Evolutionary conservation across 495 filamentous ascomycete species (phyloP).

Genomic region (Xylaria grammica): DNA sequence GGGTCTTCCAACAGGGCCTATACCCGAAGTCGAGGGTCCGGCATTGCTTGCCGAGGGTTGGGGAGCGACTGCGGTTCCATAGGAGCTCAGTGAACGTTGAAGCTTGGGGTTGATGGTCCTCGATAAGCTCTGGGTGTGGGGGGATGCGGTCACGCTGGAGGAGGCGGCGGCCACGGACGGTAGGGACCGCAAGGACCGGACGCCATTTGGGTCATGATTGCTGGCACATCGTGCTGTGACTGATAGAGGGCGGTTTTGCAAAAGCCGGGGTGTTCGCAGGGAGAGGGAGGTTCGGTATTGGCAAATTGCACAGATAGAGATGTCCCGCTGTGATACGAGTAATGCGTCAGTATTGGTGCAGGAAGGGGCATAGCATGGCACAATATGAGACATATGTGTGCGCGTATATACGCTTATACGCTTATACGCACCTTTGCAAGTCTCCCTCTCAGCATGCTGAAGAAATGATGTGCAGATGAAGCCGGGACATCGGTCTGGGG

Average conservation of each 20-base stretch:
- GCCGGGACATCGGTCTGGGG: conserved; percentile 25
- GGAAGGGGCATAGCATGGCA: too few relatives aligned
- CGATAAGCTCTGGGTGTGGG: background rate
- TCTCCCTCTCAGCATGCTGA: conserved; percentile 39
- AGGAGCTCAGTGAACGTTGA: background rate
- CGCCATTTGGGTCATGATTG: background rate
- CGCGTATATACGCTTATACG: background rate
- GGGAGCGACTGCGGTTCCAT: background rate
- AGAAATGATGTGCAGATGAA: conserved; percentile 17
- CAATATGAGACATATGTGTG: background rate
- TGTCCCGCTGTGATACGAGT: conserved; percentile 27
- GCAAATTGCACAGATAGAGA: conserved; percentile 37
- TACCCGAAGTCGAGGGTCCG: background rate
- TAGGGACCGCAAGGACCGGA: background rate
- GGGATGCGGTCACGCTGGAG: background rate
- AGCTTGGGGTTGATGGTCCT: background rate
- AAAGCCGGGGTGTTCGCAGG: conserved; percentile 15
- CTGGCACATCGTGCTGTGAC: background rate
- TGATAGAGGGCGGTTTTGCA: conserved; percentile 25
- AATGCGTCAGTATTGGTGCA: too few relatives aligned
- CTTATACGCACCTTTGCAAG: conserved; percentile 26
- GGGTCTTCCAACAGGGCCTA: background rate
- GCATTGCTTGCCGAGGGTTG: background rate
- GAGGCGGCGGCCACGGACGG: background rate
- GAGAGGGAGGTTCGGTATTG: conserved; percentile 33